Conservation (phyloP, 768 basidiomycete genomes). For the Lactarius evosmus region DNA sequence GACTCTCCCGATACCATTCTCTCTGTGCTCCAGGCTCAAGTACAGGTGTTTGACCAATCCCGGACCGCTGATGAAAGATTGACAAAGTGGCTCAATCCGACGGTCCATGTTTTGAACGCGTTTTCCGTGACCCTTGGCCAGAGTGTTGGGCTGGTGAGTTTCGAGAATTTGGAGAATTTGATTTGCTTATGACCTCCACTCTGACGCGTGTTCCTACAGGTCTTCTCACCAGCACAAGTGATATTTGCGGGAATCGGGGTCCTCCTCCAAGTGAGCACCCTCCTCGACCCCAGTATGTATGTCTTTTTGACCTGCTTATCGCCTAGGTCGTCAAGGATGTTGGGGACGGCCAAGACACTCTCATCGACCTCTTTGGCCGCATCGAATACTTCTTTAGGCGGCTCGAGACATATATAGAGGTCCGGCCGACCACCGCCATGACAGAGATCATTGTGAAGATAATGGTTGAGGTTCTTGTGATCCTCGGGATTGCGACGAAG, state of each 20-base stretch:
- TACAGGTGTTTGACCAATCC: neutral
- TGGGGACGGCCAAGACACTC: neutral
- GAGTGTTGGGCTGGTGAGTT: neutral
- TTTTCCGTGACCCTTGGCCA: conserved; percentile 3
- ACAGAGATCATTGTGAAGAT: neutral
- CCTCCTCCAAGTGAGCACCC: neutral
- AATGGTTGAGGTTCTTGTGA: conserved; percentile 9
- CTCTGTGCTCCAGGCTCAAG: neutral
- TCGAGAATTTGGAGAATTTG: too few species aligned
- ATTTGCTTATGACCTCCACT: neutral
- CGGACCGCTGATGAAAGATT: neutral
- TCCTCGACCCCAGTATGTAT: too few species aligned
- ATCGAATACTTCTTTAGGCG: conserved; percentile 7
- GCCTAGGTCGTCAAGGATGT: conserved; percentile 2
- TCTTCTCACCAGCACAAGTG: too few species aligned
- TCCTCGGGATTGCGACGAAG: conserved; percentile 4
- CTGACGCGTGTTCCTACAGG: neutral
- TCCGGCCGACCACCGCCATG: neutral
- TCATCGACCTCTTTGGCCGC: conserved; percentile 4
- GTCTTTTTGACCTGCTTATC: neutral
- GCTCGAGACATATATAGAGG: conserved; percentile 3
- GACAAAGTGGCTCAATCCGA: conserved; percentile 6
- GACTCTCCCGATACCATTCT: neutral
- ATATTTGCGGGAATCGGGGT: too few species aligned
- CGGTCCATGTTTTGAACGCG: neutral